Conservation (phyloP, 768 basidiomycete species). For the Glaciozyma antarctica region DNA sequence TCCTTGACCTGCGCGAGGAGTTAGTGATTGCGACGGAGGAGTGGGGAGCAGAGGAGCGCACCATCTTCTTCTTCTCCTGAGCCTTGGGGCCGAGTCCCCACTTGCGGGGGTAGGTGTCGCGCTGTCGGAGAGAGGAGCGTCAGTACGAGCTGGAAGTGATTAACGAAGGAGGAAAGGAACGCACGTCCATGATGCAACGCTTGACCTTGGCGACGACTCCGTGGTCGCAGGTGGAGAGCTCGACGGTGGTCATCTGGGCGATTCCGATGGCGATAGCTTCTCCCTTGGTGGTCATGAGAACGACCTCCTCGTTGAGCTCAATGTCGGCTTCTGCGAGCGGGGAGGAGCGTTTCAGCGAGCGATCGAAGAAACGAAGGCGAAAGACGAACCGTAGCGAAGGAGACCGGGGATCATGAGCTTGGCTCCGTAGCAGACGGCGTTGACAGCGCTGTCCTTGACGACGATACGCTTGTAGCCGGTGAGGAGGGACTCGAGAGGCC, state of each 20-base stretch:
- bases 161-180: background rate
- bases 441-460: constrained; percentile 97
- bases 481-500: constrained; percentile 85
- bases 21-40: background rate
- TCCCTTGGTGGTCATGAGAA: constrained; percentile 98
- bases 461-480: constrained; percentile 97
- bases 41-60: background rate
- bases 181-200: constrained; percentile 88
- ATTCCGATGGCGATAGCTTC: constrained; percentile 37
- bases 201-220: constrained; percentile 99
- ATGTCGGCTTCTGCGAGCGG: constrained; percentile 61
- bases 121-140: constrained; percentile 33
- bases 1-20: constrained; percentile 58
- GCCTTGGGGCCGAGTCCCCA: constrained; percentile 99
- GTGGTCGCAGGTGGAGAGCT: constrained; percentile 94
- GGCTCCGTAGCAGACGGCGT: constrained; percentile 97
- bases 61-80: constrained; percentile 88
- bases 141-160: background rate
- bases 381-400: constrained; percentile 62
- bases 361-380: background rate
- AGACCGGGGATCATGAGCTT: constrained; percentile 99
- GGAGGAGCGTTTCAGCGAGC: background rate
- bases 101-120: constrained; percentile 92
- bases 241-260: constrained; percentile 90
- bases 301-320: constrained; percentile 86